Conservation (phyloP, 495 filamentous ascomycete genomes). For the Trichodelitschia bisporula region DNA sequence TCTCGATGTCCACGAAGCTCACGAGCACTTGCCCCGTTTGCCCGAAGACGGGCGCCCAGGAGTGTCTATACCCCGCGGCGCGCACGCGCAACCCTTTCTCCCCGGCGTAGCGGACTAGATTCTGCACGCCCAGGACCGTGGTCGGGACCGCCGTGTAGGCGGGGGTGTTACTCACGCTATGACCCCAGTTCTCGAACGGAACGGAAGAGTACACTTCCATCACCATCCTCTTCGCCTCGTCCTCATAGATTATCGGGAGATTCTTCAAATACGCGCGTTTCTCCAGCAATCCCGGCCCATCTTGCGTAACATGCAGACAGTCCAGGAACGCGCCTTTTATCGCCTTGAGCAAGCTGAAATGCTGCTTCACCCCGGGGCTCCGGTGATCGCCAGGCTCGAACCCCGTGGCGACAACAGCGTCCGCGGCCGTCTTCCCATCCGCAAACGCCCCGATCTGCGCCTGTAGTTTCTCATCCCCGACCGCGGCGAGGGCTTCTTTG, state of each 20-base stretch:
- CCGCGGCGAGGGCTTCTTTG: conserved; percentile 5
- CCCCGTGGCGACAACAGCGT: conserved; percentile 4
- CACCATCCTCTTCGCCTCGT: conserved; percentile 4
- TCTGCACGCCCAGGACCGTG: conserved; percentile 21
- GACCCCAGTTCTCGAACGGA: conserved; percentile 26
- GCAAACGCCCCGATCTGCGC: conserved; percentile 7
- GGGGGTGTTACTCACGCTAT: conserved; percentile 21
- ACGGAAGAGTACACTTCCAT: conserved; percentile 10
- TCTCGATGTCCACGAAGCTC: conserved; percentile 20
- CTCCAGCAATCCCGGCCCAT: conserved; percentile 4
- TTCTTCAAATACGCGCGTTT: conserved; percentile 6
- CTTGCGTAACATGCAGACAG: conserved; percentile 3
- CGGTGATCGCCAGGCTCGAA: conserved; percentile 4
- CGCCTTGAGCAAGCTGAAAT: conserved; percentile 7
- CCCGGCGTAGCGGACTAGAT: conserved; percentile 19
- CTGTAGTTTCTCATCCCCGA: conserved; percentile 6
- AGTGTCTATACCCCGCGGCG: conserved; percentile 24
- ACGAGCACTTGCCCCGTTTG: conserved; percentile 24
- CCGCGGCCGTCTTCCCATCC: conserved; percentile 4
- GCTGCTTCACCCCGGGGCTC: conserved; percentile 8
- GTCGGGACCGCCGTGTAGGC: conserved; percentile 21
- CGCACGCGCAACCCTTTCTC: conserved; percentile 18
- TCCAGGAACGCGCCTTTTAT: conserved; percentile 5
- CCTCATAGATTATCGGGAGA: conserved; percentile 8
- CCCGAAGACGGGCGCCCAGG: conserved; percentile 21